Base-by-base conservation (phyloP, 768 basidiomycete genomes). In the Rhizopogon vulgaris region DNA sequence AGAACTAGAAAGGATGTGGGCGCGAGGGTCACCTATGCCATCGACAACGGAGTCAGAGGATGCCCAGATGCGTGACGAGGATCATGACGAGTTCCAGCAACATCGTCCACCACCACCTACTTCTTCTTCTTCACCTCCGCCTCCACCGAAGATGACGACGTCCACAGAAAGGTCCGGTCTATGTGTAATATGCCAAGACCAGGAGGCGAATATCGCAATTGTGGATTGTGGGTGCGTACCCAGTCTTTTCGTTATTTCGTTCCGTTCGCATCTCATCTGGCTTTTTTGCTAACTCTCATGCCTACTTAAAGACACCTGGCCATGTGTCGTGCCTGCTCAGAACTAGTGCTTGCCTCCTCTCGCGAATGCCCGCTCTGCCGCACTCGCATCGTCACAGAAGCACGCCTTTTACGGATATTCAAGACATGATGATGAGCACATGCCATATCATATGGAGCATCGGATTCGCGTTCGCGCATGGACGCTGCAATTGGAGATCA, bases 141-240 rank as follows among this genome's bases (percentile, higher is more conserved):
- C 71, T 2, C 60, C 65, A 4, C 63, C 62, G 24, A 50, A 48
- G 32, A 60, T 52, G 25, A 48, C 49, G 17, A 27, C 54, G 38
- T 55, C 11, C 17, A 48, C 78, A 11, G 88, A 90, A 55, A 78
- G 84, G 22, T 78, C 79, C 8, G 92, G 94, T 2, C 68, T 94
- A 4, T 96, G 94, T 64, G 90, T 95, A 0, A 79, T 96, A 9
- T 96, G 94, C 62, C 93, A 94, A 63, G 94, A 96, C 56, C 89
- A 93, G 53, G 93, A 95, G 57, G 93, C 94, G 0, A 93, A 88
- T 58, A 89, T 96, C 52, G 94, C 92, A 2, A 83, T 93, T 50
- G 87, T 95, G 11, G 94, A 96, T 68, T 96, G 94, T 79, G 94
- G 94, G 86, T 90, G 65, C 40, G 85, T 79, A 1, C 14, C 9